phyloP scores from a whole-genome alignment of 108 stramenopile species.

The Skeletonema grethae region DNA sequence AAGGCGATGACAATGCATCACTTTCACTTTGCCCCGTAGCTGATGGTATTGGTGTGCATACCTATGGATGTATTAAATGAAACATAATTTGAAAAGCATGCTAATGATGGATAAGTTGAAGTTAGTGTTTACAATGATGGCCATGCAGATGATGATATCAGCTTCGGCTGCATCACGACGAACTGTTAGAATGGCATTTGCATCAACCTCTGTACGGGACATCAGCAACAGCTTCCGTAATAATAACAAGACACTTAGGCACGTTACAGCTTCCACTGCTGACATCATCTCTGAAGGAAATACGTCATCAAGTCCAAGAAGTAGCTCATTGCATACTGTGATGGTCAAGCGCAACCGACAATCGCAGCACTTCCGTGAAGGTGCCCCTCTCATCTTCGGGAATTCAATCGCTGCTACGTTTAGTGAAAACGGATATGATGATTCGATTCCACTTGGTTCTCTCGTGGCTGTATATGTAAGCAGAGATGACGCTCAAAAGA shows the following conservation, averaged over 20 bases:
- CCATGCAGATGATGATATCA: neutral
- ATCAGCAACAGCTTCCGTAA: neutral
- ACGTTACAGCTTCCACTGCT: neutral
- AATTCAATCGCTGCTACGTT: slow-evolving; percentile 59
- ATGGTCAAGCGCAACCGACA: slow-evolving; percentile 72
- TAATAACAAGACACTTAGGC: neutral
- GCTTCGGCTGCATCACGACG: neutral
- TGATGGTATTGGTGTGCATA: no score
- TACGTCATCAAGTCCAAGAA: neutral
- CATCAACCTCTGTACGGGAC: neutral
- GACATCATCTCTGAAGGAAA: neutral
- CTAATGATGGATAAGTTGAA: neutral
- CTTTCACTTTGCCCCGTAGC: no score
- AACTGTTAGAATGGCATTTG: neutral
- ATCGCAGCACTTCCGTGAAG: slow-evolving; percentile 74
- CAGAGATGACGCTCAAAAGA: slow-evolving; percentile 20
- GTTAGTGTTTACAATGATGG: neutral
- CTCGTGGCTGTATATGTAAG: slow-evolving; percentile 68
- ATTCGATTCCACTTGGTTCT: slow-evolving; percentile 46
- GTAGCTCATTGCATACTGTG: slow-evolving; percentile 45
- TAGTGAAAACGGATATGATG: slow-evolving; percentile 13
- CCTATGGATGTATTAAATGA: no score
- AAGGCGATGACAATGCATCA: no score
- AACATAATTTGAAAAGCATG: no score
- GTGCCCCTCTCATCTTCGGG: slow-evolving; percentile 73